Base-by-base conservation (phyloP, 1,284 basidiomycete genomes). In the Peniophora sp. region DNA sequence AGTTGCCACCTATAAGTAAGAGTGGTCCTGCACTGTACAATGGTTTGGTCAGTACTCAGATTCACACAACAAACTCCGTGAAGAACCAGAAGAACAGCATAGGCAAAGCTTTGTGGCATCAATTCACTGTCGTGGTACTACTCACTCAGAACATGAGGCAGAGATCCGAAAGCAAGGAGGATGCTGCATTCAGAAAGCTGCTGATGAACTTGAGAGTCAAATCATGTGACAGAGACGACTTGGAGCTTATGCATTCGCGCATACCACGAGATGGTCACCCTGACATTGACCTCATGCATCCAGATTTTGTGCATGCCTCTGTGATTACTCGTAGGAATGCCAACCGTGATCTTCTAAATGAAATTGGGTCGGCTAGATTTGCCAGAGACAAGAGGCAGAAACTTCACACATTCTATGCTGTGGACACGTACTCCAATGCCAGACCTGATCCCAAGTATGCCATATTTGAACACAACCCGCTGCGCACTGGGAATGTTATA, bases 61-160 rank as follows among this genome's bases (percentile, higher is more conserved):
- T 46, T 20, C 38, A 51, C 25, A 51, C 45, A 43, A 19, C 32
- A 19, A 34, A 38, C 19, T 50, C 47, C 35, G 8, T 27, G 14
- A 46, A 20, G 12, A 46, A 58, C 23, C 65, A 71, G 65, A 48
- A 49, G 39, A n/a, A 45, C 27, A 45, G 57, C 1, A 56, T 71
- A 20, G 66, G 69, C 1, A 67, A 67, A 45, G 58, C 61, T 1
- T 34, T 67, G 6, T 71, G 66, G 68, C 67, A 67, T 51, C 59
- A 65, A 45, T 57, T 69, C 5, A 68, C 58, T 1, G 63, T 56
- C 9, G 66, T 71, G 2, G 65, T 71, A 0, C 64, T 71, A 14
- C 51, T 71, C 1, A 17, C 59, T 6, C 23, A 69, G 50, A 72
- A 72, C 56, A 71, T 72, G 69, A 10, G 68, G 3, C 69, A 73